Evolutionary conservation across 768 basidiomycete species (phyloP), one percentile per base, ranked within the genome.

Genomic region (Holtermanniella nyarrowii): DNA sequence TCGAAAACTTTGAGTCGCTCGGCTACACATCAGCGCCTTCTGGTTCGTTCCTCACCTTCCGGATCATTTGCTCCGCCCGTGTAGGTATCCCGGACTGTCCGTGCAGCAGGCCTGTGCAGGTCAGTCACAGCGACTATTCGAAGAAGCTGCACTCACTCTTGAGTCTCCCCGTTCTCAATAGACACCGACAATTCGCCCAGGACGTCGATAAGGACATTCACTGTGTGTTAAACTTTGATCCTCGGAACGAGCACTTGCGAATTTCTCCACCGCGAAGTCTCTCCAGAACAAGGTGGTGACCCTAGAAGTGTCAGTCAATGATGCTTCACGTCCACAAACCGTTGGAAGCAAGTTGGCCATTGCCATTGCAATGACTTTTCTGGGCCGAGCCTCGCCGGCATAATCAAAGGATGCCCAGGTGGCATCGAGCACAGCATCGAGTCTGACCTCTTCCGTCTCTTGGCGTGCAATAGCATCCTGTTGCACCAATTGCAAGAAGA

Each of bases 401-500:
- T 71, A 71, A 48, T 71, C 69, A 48, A 69, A 71, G 27, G 65
- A 65, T 43, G 67, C 49, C 69, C 69, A 71, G 40, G 69, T 56
- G 3, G 65, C 69, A 56, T 71, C 69, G 37, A 71, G 39, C 1
- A 60, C 55, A 49, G 63, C 62, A 11, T 71, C 69, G 18, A 71
- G 46, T n/a, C 60, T 48, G 47, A 61, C 65, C 12, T 49, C 49
- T 10, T 62, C 69, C 20, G 57, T 43, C 25, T 66, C 61, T 1
- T 52, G 60, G 4, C 46, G 46, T 18, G 44, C 42, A 24, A 39
- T 21, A 3, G 50, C 56, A 21, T 44, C 44, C 5, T 53, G 52
- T 14, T 53, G 18, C 2, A 69, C 56, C 50, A 67, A 58, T 52
- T 62, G 57, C 23, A 67, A 46, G 51, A 66, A 68, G 2, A 59